Conservation (phyloP, 805 yeast species). For the Spathaspora arborariae region DNA sequence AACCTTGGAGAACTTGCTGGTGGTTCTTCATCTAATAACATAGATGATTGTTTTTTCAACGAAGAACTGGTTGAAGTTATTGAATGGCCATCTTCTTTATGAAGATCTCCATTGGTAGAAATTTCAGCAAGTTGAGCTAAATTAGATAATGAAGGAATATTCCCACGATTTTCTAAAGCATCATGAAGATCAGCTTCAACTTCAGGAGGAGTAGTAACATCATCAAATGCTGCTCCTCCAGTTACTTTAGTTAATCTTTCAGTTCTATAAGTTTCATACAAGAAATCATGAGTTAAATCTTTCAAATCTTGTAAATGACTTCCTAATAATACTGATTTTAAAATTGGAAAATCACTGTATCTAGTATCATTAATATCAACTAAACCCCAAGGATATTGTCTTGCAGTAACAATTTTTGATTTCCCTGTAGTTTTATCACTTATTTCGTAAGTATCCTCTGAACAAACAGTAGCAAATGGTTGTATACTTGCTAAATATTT, state of each 20-base stretch:
- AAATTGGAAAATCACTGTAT: conserved; percentile 50
- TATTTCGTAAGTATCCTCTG: conserved; percentile 53
- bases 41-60: conserved; percentile 24
- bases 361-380: conserved; percentile 52
- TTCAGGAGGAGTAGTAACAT: conserved; percentile 16
- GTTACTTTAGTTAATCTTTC: conserved; percentile 64
- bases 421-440: conserved; percentile 42
- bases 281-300: conserved; percentile 71
- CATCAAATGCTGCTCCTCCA: conserved; percentile 21
- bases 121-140: conserved; percentile 47
- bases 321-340: conserved; percentile 72
- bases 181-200: conserved; percentile 23
- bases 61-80: conserved; percentile 19
- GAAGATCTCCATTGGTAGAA: conserved; percentile 15
- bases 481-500: conserved; percentile 57
- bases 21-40: conserved; percentile 24
- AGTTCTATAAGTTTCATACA: conserved; percentile 78
- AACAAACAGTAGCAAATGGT: conserved; percentile 71
- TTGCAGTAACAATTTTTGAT: conserved; percentile 43
- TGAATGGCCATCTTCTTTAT: conserved; percentile 11
- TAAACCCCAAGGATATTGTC: conserved; percentile 77
- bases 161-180: conserved; percentile 18
- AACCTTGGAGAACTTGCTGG: conserved; percentile 22
- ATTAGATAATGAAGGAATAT: conserved; percentile 57
- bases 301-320: conserved; percentile 80